Base-by-base conservation (phyloP, 768 basidiomycete species). In the Ramaria sp. region DNA sequence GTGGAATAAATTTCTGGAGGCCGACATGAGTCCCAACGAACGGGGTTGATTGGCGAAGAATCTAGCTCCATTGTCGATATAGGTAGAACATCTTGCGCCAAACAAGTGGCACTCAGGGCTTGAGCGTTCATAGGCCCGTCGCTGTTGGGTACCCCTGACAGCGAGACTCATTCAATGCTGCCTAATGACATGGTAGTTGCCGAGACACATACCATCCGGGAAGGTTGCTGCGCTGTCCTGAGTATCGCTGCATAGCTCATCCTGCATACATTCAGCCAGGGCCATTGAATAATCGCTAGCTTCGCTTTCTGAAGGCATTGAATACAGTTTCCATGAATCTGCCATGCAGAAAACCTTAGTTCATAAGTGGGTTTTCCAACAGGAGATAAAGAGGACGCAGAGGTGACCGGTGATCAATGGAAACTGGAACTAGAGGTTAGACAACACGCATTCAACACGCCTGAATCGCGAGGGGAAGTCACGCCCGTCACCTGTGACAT, bases 381-480 rank as follows among this genome's bases (percentile, higher is more conserved):
- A 43, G 42, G 7, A 34, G 32, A 45, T 25, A 47, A 55, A 45
- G 20, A 44, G 34, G 37, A 16, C 16, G 41, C 18, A 18, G 43
- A 15, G n/a, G 28, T 27, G 28, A 39, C 52, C 32, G 48, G 34
- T 30, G 28, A 37, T 34, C 24, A 34, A 18, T 5, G 28, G 13
- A 37, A 50, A 37, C 3, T 34, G 4, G 34, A 37, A 50, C 48
- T 25, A 50, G 34, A 44, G 42, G 45, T 24, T 8, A 7, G 28
- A n/a, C 43, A 53, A 53, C 53, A 55, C 45, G 53, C 53, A 28
- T 48, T 55, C 27, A 55, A 32, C 53, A 55, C 53, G 53, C 53
- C 53, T 42, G 44, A 55, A 55, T 25, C 43, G 53, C 44, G 44
- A 25, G 48, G 7, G 45, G 32, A 34, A 47, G 45, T 47, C 45